Percentiles rank a stretch among this genome's conserved stretches.
phyloP scores from a whole-genome alignment of 1,284 basidiomycete genomes.

The Quambalaria eucalypti region DNA sequence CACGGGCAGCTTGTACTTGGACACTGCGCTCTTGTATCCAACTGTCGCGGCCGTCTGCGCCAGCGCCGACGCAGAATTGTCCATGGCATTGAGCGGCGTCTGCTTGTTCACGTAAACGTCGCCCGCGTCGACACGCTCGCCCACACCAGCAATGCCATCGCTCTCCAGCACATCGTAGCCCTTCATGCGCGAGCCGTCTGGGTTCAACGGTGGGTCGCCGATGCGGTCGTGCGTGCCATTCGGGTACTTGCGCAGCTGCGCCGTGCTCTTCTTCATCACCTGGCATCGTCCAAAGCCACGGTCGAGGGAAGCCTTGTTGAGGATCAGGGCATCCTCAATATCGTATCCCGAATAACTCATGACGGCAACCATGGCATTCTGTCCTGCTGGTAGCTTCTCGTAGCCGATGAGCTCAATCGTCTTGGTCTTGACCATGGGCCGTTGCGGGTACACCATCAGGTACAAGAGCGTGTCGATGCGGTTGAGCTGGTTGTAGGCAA shows the following conservation, averaged over 20 bases:
- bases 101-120: constrained; percentile 97
- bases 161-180: constrained; percentile 81
- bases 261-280: constrained; percentile 89
- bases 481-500: constrained; percentile 94
- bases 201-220: constrained; percentile 79
- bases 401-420: constrained; percentile 83
- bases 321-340: constrained; percentile 95
- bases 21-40: constrained; percentile 54
- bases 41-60: constrained; percentile 12
- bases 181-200: constrained; percentile 58
- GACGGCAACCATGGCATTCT: constrained; percentile 96
- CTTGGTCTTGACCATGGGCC: constrained; percentile 98
- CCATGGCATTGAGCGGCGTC: constrained; percentile 77
- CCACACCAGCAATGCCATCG: constrained; percentile 89
- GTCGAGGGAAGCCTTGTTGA: constrained; percentile 76
- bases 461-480: constrained; percentile 98
- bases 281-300: constrained; percentile 96
- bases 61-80: constrained; percentile 45
- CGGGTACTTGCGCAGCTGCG: constrained; percentile 87
- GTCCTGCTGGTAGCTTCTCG: constrained; percentile 89
- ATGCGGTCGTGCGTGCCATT: constrained; percentile 96
- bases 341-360: constrained; percentile 99
- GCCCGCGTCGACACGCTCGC: constrained; percentile 82
- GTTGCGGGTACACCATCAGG: constrained; percentile 96
- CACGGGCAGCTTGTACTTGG: constrained; percentile 51